These are phyloP conservation scores for Kwoniella botswanensis DNA, from an alignment of 768 basidiomycete genomes.

Conservation along the genomic window DNA sequence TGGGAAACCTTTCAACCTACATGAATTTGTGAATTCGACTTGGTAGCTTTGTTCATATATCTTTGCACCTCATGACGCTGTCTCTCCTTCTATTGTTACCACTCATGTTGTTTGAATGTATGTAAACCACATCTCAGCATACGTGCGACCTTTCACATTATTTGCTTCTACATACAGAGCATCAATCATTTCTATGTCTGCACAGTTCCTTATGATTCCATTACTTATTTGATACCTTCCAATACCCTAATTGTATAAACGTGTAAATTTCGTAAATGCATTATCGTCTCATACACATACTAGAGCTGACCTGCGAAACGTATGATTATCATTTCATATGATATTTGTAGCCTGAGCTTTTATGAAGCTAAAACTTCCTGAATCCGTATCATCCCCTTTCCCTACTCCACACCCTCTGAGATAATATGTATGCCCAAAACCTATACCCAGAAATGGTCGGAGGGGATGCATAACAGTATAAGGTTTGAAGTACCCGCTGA, in stretches of 20 bases:
- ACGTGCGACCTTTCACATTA: too few relatives aligned
- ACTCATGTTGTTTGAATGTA: neutral
- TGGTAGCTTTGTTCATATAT: constrained; percentile 3
- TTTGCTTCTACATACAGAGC: too few relatives aligned
- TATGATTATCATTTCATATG: neutral
- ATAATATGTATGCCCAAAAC: constrained; percentile 35
- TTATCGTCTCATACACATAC: neutral
- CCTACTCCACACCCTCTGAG: constrained; percentile 44
- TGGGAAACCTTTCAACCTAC: constrained; percentile 26
- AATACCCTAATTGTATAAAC: neutral
- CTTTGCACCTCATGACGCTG: neutral
- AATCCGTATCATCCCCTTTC: constrained; percentile 45
- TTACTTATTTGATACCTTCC: neutral
- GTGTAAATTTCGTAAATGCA: neutral
- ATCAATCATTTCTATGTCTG: neutral
- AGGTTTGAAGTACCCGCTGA: constrained; percentile 26
- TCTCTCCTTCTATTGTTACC: neutral
- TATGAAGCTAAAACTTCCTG: constrained; percentile 46
- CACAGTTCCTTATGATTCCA: neutral
- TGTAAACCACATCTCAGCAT: too few relatives aligned
- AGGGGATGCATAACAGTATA: constrained; percentile 48
- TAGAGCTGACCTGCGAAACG: neutral
- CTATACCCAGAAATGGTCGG: constrained; percentile 42
- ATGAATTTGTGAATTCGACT: constrained; percentile 28
- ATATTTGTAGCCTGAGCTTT: constrained; percentile 24